Evolutionary conservation across 306 rosid genomes (phyloP).

Genomic region (Dalbergia cultrata): DNA sequence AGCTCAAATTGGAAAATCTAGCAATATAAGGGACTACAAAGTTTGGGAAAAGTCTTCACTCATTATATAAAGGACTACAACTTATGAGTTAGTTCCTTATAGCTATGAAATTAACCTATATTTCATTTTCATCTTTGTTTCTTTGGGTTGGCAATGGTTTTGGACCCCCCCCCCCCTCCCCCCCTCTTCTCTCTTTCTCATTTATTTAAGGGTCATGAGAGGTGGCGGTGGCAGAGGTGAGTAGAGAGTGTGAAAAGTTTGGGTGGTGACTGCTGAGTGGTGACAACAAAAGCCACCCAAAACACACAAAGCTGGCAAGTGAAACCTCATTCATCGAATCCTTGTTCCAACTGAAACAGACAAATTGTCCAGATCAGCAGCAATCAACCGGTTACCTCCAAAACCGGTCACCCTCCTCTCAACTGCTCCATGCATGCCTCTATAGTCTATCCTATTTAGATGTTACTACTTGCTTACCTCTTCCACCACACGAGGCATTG

Average conservation of each 20-base stretch:
- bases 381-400: slow-evolving; percentile 39
- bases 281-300: slow-evolving; percentile 34
- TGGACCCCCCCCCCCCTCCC: neutral
- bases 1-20: too few species aligned
- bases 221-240: neutral
- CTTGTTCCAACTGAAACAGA: slow-evolving; percentile 50
- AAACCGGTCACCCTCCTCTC: slow-evolving; percentile 35
- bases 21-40: too few species aligned
- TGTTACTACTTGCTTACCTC: neutral
- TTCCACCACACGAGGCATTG: slow-evolving; percentile 12
- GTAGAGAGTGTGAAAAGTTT: neutral
- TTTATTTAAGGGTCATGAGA: slow-evolving; percentile 2
- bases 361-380: slow-evolving; percentile 51
- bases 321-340: slow-evolving; percentile 33
- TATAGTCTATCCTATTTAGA: too few species aligned
- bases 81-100: neutral
- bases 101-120: neutral
- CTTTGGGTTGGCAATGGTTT: neutral
- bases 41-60: too few species aligned
- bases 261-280: slow-evolving; percentile 16
- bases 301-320: slow-evolving; percentile 46
- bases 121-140: neutral
- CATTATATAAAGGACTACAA: too few species aligned
- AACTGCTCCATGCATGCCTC: neutral
- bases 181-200: too few species aligned